phyloP scores from a whole-genome alignment of 148 eudicot species.

The Chenopodium formosanum region DNA sequence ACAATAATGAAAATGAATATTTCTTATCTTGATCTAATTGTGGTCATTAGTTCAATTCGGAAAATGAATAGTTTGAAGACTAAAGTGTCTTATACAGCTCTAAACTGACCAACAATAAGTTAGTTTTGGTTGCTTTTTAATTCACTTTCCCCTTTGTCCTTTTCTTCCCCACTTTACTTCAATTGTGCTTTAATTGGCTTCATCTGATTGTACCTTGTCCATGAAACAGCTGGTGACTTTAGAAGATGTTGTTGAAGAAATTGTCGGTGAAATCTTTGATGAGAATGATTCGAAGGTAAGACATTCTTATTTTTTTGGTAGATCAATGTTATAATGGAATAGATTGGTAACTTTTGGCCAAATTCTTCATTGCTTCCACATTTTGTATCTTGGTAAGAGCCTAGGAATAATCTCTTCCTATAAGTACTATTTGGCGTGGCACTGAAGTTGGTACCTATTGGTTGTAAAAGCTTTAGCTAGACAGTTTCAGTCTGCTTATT shows the following conservation, averaged over 20 bases:
- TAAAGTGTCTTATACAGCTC: not conserved
- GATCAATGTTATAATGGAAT: not conserved
- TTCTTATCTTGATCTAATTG: not conserved
- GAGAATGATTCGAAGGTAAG: constrained; percentile 94
- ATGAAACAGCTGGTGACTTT: constrained; percentile 83
- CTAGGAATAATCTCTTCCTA: too few relatives aligned
- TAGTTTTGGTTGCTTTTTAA: not conserved
- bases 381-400: too few relatives aligned
- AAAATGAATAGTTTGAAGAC: not conserved
- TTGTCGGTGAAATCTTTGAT: constrained; percentile 97
- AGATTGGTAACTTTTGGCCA: not conserved
- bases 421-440: too few relatives aligned
- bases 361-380: not conserved
- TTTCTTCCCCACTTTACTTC: not conserved
- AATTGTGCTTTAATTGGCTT: constrained; percentile 1
- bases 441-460: too few relatives aligned
- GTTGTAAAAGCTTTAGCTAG: too few relatives aligned
- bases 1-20: not conserved
- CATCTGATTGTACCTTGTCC: constrained; percentile 18
- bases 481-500: too few relatives aligned
- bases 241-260: constrained; percentile 99
- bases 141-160: not conserved
- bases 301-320: not conserved
- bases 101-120: not conserved
- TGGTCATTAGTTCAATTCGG: not conserved